Evolutionary conservation across 2,329 filamentous ascomycete genomes (phyloP).

Genomic region (Rhynchosporium graminicola): DNA sequence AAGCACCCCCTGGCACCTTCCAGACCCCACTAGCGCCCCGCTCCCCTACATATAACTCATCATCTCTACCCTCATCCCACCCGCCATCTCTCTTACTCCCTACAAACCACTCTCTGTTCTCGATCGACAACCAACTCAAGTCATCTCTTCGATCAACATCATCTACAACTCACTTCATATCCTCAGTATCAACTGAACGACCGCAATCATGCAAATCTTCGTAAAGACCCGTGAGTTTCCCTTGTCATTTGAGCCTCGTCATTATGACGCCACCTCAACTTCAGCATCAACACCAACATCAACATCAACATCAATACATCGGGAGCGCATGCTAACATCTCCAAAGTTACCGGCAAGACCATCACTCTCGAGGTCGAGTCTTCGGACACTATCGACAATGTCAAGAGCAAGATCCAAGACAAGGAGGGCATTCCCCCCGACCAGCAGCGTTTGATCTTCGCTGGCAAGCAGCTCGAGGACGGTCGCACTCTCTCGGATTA

Average conservation of each 20-base stretch:
- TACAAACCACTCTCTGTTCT: constrained; percentile 16
- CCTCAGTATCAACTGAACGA: constrained; percentile 14
- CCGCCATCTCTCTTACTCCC: not conserved
- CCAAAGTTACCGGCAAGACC: constrained; percentile 74
- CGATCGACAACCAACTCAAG: constrained; percentile 14
- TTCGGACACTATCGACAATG: constrained; percentile 75
- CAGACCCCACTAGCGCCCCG: constrained; percentile 10
- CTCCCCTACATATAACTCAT: constrained; percentile 11
- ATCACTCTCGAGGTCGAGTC: too few relatives aligned
- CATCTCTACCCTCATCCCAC: not conserved
- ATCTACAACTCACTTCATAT: constrained; percentile 17
- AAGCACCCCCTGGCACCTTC: not conserved
- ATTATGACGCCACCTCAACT: constrained; percentile 51
- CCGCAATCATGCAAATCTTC: constrained; percentile 84
- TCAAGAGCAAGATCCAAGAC: constrained; percentile 96
- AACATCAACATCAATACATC: too few relatives aligned
- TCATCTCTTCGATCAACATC: constrained; percentile 21
- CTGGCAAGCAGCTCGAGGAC: constrained; percentile 94
- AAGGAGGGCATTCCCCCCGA: constrained; percentile 97
- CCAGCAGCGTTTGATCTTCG: constrained; percentile 94
- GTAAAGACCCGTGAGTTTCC: constrained; percentile 84
- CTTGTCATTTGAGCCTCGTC: constrained; percentile 27
- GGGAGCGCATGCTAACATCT: constrained; percentile 59
- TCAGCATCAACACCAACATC: constrained; percentile 50
- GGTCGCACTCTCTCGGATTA: constrained; percentile 54